Evolutionary conservation across 2,329 filamentous ascomycete genomes (phyloP).

Genomic region (Cercospora citrullina): DNA sequence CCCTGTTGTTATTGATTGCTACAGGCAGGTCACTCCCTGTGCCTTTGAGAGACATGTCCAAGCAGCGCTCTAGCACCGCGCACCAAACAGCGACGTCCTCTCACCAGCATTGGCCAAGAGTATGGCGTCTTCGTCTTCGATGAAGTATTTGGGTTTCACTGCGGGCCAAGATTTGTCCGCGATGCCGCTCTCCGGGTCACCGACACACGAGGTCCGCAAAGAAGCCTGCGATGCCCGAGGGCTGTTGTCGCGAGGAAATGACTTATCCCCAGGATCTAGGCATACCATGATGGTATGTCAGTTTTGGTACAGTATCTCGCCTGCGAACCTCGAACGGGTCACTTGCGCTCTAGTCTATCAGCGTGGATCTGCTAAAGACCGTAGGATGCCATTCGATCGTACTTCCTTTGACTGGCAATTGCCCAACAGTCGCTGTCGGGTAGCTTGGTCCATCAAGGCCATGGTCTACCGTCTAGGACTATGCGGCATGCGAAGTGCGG

Average conservation of each 20-base stretch:
- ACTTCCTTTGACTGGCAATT: not conserved
- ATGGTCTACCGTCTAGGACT: not conserved
- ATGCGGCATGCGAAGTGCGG: not conserved
- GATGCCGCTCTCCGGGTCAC: not conserved
- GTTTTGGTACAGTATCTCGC: not conserved
- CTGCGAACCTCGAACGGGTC: not conserved
- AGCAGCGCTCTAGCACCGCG: not conserved
- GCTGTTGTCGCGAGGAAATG: not conserved
- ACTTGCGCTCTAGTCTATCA: not conserved
- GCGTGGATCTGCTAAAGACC: not conserved
- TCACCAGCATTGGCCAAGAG: not conserved
- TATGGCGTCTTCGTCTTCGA: not conserved
- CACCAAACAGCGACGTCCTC: not conserved
- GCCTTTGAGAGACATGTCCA: not conserved
- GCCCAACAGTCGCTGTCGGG: not conserved
- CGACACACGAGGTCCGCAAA: not conserved
- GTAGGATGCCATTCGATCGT: not conserved
- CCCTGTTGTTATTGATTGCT: not conserved
- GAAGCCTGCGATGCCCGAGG: not conserved
- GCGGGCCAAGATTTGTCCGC: not conserved
- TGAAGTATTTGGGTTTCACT: not conserved
- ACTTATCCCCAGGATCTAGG: not conserved
- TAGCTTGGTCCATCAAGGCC: not conserved
- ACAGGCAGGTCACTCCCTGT: not conserved
- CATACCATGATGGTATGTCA: not conserved